Evolutionary conservation across 192 early-diverging fungal genomes (phyloP).

Genomic region (Lunasporangiospora selenospora): DNA sequence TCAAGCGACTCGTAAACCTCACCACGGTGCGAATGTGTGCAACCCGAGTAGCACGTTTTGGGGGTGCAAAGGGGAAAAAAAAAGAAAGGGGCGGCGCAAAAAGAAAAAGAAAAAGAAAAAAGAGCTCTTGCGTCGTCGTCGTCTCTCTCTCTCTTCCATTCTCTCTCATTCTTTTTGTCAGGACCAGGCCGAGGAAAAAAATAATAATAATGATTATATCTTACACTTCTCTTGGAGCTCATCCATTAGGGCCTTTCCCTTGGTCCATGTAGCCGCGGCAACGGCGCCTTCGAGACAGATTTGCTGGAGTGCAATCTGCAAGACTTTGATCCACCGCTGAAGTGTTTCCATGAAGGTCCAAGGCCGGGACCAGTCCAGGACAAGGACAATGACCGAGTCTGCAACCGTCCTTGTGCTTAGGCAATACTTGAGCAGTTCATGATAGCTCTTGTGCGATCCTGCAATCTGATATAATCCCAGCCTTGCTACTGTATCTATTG

Average conservation of each 20-base stretch:
- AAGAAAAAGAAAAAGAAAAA: conserved; percentile 1
- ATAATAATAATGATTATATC: conserved; percentile 2
- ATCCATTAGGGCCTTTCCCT: conserved; percentile 70
- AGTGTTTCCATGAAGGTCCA: conserved; percentile 86
- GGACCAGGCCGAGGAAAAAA: not conserved
- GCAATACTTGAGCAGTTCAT: conserved; percentile 74
- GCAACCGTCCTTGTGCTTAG: conserved; percentile 69
- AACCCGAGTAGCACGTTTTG: too few relatives aligned
- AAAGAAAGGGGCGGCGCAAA: too few relatives aligned
- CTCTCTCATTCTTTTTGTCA: too few relatives aligned
- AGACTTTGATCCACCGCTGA: conserved; percentile 78
- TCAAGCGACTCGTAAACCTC: too few relatives aligned
- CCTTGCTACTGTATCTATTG: conserved; percentile 70
- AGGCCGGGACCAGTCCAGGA: conserved; percentile 91
- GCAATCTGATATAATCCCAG: conserved; percentile 85
- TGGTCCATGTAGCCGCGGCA: conserved; percentile 62
- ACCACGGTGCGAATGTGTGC: too few relatives aligned
- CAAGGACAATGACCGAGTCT: conserved; percentile 73
- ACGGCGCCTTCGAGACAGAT: conserved; percentile 59
- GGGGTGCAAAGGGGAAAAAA: too few relatives aligned
- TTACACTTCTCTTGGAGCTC: conserved; percentile 72
- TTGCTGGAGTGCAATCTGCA: conserved; percentile 61
- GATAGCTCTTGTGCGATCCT: conserved; percentile 68
- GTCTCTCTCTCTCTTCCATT: too few relatives aligned
- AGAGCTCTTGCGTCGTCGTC: too few relatives aligned